Conservation (phyloP, 768 basidiomycete species). For the Tricholoma bakamatsutake region DNA sequence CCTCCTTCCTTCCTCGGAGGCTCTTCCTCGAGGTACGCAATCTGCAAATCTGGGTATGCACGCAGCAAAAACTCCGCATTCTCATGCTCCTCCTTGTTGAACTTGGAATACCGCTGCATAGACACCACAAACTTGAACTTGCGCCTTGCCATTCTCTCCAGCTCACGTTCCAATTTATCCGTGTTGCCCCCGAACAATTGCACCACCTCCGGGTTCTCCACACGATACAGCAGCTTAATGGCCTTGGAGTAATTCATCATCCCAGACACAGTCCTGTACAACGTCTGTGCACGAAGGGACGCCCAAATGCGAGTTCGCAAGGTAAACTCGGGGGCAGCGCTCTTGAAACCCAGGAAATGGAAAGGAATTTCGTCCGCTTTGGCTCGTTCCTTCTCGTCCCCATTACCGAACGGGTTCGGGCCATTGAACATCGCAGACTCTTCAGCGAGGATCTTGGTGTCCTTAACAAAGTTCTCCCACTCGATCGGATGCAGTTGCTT, state of each 20-base stretch:
- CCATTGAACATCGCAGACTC: slow-evolving; percentile 87
- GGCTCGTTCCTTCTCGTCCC: slow-evolving; percentile 74
- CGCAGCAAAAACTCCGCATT: slow-evolving; percentile 97
- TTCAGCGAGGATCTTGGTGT: slow-evolving; percentile 97
- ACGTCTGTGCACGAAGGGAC: slow-evolving; percentile 94
- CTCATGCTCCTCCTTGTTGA: slow-evolving; percentile 99
- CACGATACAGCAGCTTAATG: slow-evolving; percentile 98
- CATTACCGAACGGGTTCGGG: slow-evolving; percentile 52
- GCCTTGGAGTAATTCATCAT: slow-evolving; percentile 99
- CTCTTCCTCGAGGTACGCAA: slow-evolving; percentile 98
- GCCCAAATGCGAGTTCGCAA: slow-evolving; percentile 99
- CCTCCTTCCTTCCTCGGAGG: slow-evolving; percentile 90
- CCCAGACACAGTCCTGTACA: slow-evolving; percentile 97
- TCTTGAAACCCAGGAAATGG: slow-evolving; percentile 99
- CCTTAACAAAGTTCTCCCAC: slow-evolving; percentile 99
- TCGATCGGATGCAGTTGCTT: slow-evolving; percentile 98
- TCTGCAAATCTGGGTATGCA: slow-evolving; percentile 97
- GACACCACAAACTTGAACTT: slow-evolving; percentile 99
- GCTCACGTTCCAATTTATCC: slow-evolving; percentile 91
- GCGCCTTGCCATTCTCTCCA: slow-evolving; percentile 95
- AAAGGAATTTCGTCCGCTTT: slow-evolving; percentile 93
- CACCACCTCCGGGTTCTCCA: slow-evolving; percentile 98
- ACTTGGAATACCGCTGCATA: slow-evolving; percentile 99
- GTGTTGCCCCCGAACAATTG: slow-evolving; percentile 97
- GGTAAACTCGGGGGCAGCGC: slow-evolving; percentile 96